These are phyloP conservation scores for Aspergillus sp. DNA, from an alignment of 2,329 filamentous ascomycete species.

Conservation along the genomic window DNA sequence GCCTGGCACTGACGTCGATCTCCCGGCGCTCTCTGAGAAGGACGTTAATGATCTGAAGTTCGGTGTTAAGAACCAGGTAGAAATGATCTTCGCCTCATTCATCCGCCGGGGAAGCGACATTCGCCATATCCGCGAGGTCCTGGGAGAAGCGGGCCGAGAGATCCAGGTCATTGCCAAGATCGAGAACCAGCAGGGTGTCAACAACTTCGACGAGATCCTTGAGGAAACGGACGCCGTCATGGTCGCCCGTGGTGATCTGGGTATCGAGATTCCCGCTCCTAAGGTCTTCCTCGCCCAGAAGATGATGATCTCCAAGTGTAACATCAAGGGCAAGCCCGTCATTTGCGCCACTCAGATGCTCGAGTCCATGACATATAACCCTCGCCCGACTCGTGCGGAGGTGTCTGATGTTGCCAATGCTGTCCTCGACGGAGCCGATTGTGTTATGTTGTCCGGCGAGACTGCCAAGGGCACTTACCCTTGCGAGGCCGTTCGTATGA, in stretches of 20 bases:
- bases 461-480: conserved; percentile 97
- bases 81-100: conserved; percentile 99
- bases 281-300: conserved; percentile 99
- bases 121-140: conserved; percentile 77
- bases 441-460: conserved; percentile 98
- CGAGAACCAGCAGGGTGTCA: conserved; percentile 98
- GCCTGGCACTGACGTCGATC: conserved; percentile 96
- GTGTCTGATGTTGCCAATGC: conserved; percentile 98
- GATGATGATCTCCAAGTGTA: conserved; percentile 99
- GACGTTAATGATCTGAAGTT: conserved; percentile 90
- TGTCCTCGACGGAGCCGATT: conserved; percentile 94
- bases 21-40: conserved; percentile 95
- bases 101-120: conserved; percentile 94
- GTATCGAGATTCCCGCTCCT: conserved; percentile 96
- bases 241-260: conserved; percentile 96
- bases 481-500: conserved; percentile 84
- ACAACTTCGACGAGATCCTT: conserved; percentile 98
- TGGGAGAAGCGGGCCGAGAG: conserved; percentile 84
- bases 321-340: conserved; percentile 95
- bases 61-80: conserved; percentile 95
- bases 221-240: conserved; percentile 97
- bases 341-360: conserved; percentile 99
- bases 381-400: conserved; percentile 92
- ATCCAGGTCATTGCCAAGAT: conserved; percentile 99
- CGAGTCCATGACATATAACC: conserved; percentile 99